phyloP scores from a whole-genome alignment of 140 eudicot species.

The Oenanthe javanica region DNA sequence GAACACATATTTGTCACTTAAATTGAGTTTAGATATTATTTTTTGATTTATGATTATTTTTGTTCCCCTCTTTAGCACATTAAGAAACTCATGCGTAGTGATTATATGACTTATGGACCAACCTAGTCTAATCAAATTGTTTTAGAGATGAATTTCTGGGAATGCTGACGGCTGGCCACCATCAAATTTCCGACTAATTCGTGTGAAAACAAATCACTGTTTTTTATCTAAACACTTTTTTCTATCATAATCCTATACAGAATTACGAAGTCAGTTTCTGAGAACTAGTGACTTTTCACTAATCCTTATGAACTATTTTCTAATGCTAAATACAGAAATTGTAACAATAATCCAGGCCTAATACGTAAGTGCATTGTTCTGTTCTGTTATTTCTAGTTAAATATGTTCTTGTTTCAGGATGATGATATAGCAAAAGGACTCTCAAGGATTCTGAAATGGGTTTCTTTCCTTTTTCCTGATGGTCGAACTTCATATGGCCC shows the following conservation, averaged over 20 bases:
- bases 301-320: neutral
- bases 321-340: neutral
- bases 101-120: neutral
- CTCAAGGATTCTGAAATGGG: slow-evolving; percentile 45
- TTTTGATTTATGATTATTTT: neutral
- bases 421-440: slow-evolving; percentile 34
- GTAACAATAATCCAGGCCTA: neutral
- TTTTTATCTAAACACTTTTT: neutral
- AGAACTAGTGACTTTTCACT: neutral
- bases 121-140: neutral
- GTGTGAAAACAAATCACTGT: neutral
- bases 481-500: slow-evolving; percentile 31
- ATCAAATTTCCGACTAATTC: neutral
- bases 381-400: neutral
- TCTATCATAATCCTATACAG: neutral
- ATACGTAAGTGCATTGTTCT: neutral
- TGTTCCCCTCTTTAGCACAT: neutral
- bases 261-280: neutral
- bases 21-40: neutral
- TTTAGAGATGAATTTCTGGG: neutral
- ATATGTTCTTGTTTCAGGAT: slow-evolving; percentile 30
- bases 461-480: slow-evolving; percentile 59
- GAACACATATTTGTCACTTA: neutral
- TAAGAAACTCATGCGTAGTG: neutral
- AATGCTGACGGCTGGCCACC: neutral